These are phyloP conservation scores for Metschnikowia baotianmanensis DNA, from an alignment of 805 yeast species.

Conservation along the genomic window DNA sequence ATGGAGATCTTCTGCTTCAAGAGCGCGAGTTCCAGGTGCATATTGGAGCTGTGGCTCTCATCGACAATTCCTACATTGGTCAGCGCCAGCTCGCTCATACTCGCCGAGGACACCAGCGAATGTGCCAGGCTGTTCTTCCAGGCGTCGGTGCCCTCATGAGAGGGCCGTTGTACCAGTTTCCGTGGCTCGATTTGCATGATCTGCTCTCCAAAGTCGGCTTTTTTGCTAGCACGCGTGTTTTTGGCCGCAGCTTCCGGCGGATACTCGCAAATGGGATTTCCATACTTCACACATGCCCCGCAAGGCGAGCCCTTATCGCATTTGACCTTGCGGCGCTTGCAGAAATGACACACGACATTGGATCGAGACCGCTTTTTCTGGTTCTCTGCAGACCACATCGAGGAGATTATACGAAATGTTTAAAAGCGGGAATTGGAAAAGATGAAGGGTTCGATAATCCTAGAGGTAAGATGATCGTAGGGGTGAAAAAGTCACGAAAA, in stretches of 20 bases:
- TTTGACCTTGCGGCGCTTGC: constrained; percentile 23
- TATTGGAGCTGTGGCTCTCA: constrained; percentile 1
- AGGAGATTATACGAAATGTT: not conserved
- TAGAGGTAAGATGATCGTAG: too few relatives aligned
- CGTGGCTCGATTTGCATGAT: constrained; percentile 5
- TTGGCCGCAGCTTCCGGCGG: constrained; percentile 4
- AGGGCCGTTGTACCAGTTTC: not conserved
- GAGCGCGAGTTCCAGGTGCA: constrained; percentile 20
- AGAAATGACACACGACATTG: constrained; percentile 22
- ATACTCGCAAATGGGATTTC: constrained; percentile 31
- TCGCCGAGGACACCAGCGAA: constrained; percentile 2
- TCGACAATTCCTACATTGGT: not conserved
- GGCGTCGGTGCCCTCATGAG: not conserved
- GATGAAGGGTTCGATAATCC: not conserved
- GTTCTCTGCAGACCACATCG: not conserved
- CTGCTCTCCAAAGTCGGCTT: constrained; percentile 10
- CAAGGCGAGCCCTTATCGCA: constrained; percentile 26
- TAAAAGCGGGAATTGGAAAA: not conserved
- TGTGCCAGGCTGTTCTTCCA: not conserved
- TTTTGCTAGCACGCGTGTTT: constrained; percentile 7
- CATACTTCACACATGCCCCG: constrained; percentile 31
- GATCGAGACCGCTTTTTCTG: constrained; percentile 9
- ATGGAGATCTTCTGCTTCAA: constrained; percentile 20
- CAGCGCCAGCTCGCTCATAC: constrained; percentile 1
- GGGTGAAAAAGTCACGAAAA: too few relatives aligned